phyloP scores from a whole-genome alignment of 2,329 filamentous ascomycete species.

The Neonectria coccinea region DNA sequence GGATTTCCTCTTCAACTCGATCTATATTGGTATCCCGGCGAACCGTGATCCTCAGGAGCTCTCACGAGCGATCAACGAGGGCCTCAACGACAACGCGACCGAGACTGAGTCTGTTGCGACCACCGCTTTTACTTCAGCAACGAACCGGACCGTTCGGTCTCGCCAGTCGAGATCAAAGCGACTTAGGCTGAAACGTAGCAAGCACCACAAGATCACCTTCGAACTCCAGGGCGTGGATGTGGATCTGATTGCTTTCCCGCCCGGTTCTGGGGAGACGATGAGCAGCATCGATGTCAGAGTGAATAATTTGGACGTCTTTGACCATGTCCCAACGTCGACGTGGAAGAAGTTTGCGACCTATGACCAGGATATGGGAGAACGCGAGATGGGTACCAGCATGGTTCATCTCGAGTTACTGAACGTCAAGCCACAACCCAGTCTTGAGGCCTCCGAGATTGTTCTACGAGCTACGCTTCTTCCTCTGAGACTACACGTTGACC shows the following conservation, averaged over 20 bases:
- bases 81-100: conserved; percentile 85
- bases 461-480: conserved; percentile 84
- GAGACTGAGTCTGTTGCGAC: conserved; percentile 92
- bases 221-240: conserved; percentile 87
- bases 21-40: conserved; percentile 93
- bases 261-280: conserved; percentile 81
- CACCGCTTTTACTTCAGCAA: conserved; percentile 73
- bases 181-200: conserved; percentile 84
- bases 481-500: conserved; percentile 91
- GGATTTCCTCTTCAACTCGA: conserved; percentile 98
- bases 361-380: conserved; percentile 85
- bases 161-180: conserved; percentile 64
- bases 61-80: conserved; percentile 84
- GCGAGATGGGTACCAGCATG: conserved; percentile 90
- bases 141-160: conserved; percentile 61
- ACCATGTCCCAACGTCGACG: conserved; percentile 93
- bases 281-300: conserved; percentile 89
- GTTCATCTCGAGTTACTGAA: conserved; percentile 89
- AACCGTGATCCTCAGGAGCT: conserved; percentile 88
- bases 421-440: conserved; percentile 84
- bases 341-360: conserved; percentile 99
- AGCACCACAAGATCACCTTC: conserved; percentile 94
- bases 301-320: conserved; percentile 87
- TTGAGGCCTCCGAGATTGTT: conserved; percentile 91
- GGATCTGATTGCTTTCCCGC: conserved; percentile 84